Evolutionary conservation across 2,329 filamentous ascomycete genomes (phyloP).

Genomic region (Nakataea oryzae): DNA sequence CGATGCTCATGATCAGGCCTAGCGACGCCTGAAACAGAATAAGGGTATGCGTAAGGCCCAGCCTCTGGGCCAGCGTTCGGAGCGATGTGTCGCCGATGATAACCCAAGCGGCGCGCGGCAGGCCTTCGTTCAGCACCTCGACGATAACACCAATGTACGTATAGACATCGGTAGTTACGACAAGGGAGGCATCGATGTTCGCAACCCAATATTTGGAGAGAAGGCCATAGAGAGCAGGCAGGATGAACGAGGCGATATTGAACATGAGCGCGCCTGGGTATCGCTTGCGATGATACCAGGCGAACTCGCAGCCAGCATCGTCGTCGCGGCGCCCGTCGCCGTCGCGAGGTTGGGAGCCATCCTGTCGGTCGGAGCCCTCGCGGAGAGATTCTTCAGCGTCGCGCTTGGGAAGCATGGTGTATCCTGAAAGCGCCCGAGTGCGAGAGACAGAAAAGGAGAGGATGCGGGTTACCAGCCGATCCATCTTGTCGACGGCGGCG

Average conservation of each 20-base stretch:
- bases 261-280: constrained; percentile 50
- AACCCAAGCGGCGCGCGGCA: constrained; percentile 57
- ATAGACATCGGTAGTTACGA: constrained; percentile 55
- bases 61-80: constrained; percentile 35
- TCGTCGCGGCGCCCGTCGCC: neutral
- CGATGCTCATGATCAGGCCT: constrained; percentile 48
- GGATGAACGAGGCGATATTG: constrained; percentile 50
- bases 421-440: neutral
- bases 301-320: neutral
- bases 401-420: neutral
- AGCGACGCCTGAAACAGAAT: constrained; percentile 48
- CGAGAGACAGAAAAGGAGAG: neutral
- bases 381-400: neutral
- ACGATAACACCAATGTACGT: constrained; percentile 59
- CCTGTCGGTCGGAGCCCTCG: neutral
- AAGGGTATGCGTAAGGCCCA: constrained; percentile 52
- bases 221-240: constrained; percentile 58
- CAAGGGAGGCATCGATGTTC: constrained; percentile 50
- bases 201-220: constrained; percentile 64
- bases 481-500: neutral
- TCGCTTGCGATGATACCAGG: constrained; percentile 9
- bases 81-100: constrained; percentile 56
- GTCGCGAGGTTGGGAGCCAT: neutral
- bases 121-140: constrained; percentile 63
- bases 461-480: neutral